Percentiles rank a stretch among this genome's conserved stretches.
phyloP scores from a whole-genome alignment of 768 basidiomycete species.

The Lepiota venenata region DNA sequence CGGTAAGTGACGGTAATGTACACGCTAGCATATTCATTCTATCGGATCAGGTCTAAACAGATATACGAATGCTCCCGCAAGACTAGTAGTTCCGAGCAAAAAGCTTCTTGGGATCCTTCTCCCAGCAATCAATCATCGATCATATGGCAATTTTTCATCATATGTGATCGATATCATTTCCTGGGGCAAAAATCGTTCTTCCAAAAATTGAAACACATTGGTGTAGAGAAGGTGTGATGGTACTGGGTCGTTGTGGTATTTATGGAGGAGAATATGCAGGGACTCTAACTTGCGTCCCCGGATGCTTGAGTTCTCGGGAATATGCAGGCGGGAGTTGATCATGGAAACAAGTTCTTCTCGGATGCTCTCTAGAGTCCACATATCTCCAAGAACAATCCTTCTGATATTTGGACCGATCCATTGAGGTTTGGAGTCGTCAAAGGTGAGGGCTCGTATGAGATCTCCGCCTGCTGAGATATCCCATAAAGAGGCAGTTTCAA shows the following conservation, averaged over 20 bases:
- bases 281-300: neutral
- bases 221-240: neutral
- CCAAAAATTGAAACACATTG: neutral
- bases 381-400: neutral
- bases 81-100: too few species aligned
- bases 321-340: conserved; percentile 4
- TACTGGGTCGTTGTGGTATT: too few species aligned
- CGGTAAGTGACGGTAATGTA: too few species aligned
- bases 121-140: too few species aligned
- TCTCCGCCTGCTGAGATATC: too few species aligned
- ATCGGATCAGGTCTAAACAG: too few species aligned
- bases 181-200: neutral
- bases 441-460: neutral
- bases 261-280: neutral
- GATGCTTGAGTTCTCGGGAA: neutral
- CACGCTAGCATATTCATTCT: too few species aligned
- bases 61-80: too few species aligned
- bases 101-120: too few species aligned
- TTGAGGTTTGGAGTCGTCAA: neutral
- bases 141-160: neutral
- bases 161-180: neutral
- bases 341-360: neutral
- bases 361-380: neutral
- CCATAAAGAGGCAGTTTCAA: neutral
- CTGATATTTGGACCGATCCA: neutral